phyloP scores from a whole-genome alignment of 2,329 filamentous ascomycete genomes.

The Fusarium anguioides region DNA sequence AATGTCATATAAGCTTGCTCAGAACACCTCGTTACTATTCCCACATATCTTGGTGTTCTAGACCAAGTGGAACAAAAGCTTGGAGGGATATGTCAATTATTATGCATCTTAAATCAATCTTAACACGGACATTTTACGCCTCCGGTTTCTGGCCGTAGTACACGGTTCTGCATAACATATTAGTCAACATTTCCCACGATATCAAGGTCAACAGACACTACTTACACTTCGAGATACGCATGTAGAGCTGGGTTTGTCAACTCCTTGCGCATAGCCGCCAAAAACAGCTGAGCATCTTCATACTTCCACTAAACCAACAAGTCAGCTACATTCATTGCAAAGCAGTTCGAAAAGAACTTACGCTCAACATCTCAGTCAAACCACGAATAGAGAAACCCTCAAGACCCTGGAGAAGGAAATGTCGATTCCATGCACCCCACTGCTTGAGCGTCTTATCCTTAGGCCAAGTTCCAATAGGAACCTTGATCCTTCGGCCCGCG shows the following conservation, averaged over 20 bases:
- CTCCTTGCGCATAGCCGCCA: constrained; percentile 30
- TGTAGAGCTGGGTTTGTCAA: constrained; percentile 23
- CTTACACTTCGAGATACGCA: constrained; percentile 31
- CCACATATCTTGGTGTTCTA: too few species aligned
- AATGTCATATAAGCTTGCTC: too few species aligned
- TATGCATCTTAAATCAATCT: too few species aligned
- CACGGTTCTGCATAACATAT: not conserved
- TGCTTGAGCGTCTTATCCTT: constrained; percentile 45
- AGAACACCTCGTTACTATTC: too few species aligned
- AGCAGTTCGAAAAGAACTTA: not conserved
- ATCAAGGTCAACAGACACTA: fast-evolving
- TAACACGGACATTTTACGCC: too few species aligned
- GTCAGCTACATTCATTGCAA: not conserved
- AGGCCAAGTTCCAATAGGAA: constrained; percentile 45
- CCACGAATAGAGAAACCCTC: constrained; percentile 43
- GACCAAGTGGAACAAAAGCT: too few species aligned
- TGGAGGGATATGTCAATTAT: too few species aligned
- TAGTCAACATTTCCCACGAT: fast-evolving
- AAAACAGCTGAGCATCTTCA: constrained; percentile 32
- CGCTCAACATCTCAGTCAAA: constrained; percentile 32
- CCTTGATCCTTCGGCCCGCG: constrained; percentile 32
- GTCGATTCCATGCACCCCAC: constrained; percentile 43
- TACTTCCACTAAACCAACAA: constrained; percentile 4
- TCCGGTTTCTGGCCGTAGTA: not conserved
- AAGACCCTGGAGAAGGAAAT: constrained; percentile 38